Evolutionary conservation across 306 rosid genomes (phyloP), one percentile per base, ranked within the genome.

Genomic region (Acacia melanoxylon): DNA sequence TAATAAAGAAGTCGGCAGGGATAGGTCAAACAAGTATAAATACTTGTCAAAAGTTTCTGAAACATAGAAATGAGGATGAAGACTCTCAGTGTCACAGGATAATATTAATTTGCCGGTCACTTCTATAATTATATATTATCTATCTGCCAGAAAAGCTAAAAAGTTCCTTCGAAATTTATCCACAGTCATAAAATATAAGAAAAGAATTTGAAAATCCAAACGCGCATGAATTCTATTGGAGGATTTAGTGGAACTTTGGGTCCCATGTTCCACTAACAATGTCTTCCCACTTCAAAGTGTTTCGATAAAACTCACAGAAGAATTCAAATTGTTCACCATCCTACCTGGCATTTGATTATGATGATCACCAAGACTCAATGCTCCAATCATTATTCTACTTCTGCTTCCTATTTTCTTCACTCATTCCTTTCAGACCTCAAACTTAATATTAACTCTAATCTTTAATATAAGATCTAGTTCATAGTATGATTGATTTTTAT

Each of bases 221-320:
- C 73, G 81, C 89, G 76, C 86, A 81, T 81, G 85, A 27, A 74
- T 72, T 59, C 84, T 68, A 85, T 86, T 86, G 89, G 86, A 72
- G 61, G 79, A 51, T 62, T 63, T 84, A 82, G 94, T 87, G 91
- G 86, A 66, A 85, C 44, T 79, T 62, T 83, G 82, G 89, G 91
- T 0, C 86, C 62, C 62, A 8, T 40, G 1, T 37, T 27, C 31
- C 54, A 52, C 17, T 9, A 51, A 83, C 27, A 20, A 3, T 58
- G 31, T 13, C 78, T 72, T 83, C 82, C 82, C 80, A 79, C 68
- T 83, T 71, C 80, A 78, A 75, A 82, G 78, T 80, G 71, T 66
- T 77, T 72, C 7, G 27, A 79, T 69, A 20, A 52, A 69, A 71
- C 20, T 19, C n/a, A 9, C 3, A 33, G 78, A 61, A 9, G 44